Evolutionary conservation across 2,329 filamentous ascomycete genomes (phyloP).

Genomic region (Aspergillus hiratsukae): DNA sequence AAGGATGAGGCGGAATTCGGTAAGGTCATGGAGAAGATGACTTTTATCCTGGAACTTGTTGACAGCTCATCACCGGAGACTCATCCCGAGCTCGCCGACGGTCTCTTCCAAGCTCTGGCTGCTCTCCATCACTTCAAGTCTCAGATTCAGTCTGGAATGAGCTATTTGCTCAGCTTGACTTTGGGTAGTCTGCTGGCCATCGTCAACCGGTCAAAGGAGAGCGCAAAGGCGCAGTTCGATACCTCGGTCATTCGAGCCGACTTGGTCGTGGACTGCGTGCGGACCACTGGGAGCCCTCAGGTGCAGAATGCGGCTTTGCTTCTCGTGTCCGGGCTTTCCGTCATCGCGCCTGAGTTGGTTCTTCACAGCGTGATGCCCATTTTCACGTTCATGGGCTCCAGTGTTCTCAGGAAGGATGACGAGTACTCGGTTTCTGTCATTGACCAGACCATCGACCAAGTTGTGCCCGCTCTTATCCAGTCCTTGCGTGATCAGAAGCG

Average conservation of each 20-base stretch:
- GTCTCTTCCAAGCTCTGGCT: slow-evolving; percentile 77
- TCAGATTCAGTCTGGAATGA: slow-evolving; percentile 77
- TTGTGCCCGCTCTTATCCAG: slow-evolving; percentile 84
- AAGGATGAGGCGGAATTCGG: slow-evolving; percentile 63
- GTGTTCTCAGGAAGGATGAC: slow-evolving; percentile 84
- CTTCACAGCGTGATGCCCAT: slow-evolving; percentile 98
- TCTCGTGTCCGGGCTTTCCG: slow-evolving; percentile 79
- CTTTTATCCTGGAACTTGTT: slow-evolving; percentile 82
- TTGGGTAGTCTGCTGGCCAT: slow-evolving; percentile 79
- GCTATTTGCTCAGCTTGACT: slow-evolving; percentile 82
- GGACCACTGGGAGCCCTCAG: slow-evolving; percentile 84
- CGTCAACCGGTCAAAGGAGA: slow-evolving; percentile 65
- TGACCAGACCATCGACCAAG: slow-evolving; percentile 86
- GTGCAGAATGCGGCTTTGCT: slow-evolving; percentile 90
- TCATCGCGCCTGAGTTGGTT: slow-evolving; percentile 82
- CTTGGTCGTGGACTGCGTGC: slow-evolving; percentile 87
- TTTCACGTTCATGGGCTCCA: slow-evolving; percentile 96
- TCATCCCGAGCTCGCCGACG: slow-evolving; percentile 70
- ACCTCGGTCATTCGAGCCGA: slow-evolving; percentile 79
- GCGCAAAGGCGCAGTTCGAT: slow-evolving; percentile 56
- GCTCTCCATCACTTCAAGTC: slow-evolving; percentile 81
- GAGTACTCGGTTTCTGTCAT: slow-evolving; percentile 97
- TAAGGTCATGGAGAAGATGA: slow-evolving; percentile 68
- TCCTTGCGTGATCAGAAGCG: slow-evolving; percentile 76
- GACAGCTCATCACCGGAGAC: slow-evolving; percentile 72